Percentiles rank a stretch among this genome's conserved stretches.
phyloP scores from a whole-genome alignment of 352 stramenopile species.

The Aphanomyces astaci region DNA sequence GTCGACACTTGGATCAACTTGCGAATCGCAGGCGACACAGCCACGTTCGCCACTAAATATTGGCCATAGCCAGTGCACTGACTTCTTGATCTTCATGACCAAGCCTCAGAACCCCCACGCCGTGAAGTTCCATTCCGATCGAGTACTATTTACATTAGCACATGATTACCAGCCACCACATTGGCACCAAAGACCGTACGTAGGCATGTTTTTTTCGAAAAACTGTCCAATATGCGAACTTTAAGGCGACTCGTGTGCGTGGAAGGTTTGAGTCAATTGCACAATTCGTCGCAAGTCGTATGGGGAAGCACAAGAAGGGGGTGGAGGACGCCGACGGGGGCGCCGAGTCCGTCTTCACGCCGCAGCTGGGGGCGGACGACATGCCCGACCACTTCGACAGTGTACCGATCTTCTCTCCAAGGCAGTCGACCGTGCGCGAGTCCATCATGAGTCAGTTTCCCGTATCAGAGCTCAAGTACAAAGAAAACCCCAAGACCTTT shows the following conservation, averaged over 20 bases:
- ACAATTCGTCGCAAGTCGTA: not conserved
- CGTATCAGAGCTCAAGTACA: not conserved
- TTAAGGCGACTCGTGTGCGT: not conserved
- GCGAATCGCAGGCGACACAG: too few species aligned
- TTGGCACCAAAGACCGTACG: too few species aligned
- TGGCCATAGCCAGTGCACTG: too few species aligned
- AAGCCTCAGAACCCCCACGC: too few species aligned
- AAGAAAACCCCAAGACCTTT: slow-evolving; percentile 34
- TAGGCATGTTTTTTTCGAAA: not conserved
- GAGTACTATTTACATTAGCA: too few species aligned
- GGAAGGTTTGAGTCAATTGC: not conserved
- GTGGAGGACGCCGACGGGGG: not conserved
- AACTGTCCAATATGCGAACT: not conserved
- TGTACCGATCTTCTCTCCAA: not conserved
- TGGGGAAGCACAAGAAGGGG: not conserved
- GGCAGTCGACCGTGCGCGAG: not conserved
- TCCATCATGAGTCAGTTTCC: not conserved
- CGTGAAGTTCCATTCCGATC: too few species aligned
- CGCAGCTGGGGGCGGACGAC: not conserved
- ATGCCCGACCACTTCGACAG: not conserved
- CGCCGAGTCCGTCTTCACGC: slow-evolving; percentile 1
- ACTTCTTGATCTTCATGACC: too few species aligned
- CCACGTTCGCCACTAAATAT: too few species aligned
- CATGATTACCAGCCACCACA: too few species aligned
- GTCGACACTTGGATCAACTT: too few species aligned